Base-by-base conservation (phyloP, 169 alveolate genomes). In the Eimeria mitis region DNA sequence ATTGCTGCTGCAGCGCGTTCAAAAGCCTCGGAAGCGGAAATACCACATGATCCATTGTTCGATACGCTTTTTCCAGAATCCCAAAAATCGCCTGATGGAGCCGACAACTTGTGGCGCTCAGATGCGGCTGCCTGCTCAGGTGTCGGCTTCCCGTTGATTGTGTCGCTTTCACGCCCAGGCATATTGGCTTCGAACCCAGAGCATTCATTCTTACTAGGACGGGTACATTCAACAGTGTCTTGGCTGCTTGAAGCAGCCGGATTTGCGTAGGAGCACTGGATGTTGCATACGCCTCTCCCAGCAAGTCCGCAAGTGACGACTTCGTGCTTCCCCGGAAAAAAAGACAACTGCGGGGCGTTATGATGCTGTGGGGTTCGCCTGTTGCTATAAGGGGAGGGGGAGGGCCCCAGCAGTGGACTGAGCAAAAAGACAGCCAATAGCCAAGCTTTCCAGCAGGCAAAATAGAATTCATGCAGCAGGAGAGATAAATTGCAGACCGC, bases 61-160 rank as follows among this genome's bases (percentile, higher is more conserved):
- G n/a, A 34, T 34, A 11, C 25, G 16, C 79, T 34, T 8, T 34
- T 11, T 11, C 28, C 70, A 79, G 89, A 47, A 2, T 52, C 49
- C 89, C 89, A 47, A 79, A 79, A 49, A 25, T 28, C 68, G 14
- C 89, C 61, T 49, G 89, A 28, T 23, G 89, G 89, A 52, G 89
- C 89, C 4, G 89, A 52, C 44, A 79, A n/a, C 65, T 47, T 79
- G 47, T 79, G 37, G 5, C 28, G 42, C 0, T 47, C 89, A 44
- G 44, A n/a, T 31, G 70, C 42, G 8, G 31, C 16, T 47, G 70
- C 89, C 34, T 13, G 47, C 68, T 25, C 47, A 6, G 42, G 70
- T 6, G 70, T 8, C 4, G 42, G 89, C 68, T 37, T 73, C 9
- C 34, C 34, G 3, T 16, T 34, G 34, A 73, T 40, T 31, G 54